Conservation (phyloP, 176 grass and related monocot species). For the Typha latifolia region DNA sequence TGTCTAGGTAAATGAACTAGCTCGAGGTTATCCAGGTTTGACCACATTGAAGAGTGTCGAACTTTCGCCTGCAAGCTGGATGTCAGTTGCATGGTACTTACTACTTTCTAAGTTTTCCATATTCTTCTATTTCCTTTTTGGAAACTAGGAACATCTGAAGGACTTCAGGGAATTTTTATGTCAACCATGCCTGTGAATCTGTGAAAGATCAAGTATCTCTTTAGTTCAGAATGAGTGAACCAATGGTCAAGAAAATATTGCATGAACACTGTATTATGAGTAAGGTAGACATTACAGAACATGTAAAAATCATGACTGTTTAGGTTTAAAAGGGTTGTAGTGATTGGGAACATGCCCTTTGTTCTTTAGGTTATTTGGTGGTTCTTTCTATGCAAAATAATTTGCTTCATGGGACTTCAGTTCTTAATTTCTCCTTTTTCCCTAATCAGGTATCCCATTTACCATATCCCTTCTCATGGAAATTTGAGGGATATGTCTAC, state of each 20-base stretch:
- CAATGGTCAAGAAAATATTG: too few species aligned
- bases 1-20: slow-evolving; percentile 38
- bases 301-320: too few species aligned
- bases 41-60: slow-evolving; percentile 42
- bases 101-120: background rate
- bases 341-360: background rate
- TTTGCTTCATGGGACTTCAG: background rate
- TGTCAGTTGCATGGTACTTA: slow-evolving; percentile 64
- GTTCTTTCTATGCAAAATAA: background rate
- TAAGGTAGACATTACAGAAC: too few species aligned
- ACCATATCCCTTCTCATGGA: slow-evolving; percentile 48
- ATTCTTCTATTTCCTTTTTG: background rate
- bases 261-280: too few species aligned
- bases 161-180: background rate
- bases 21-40: slow-evolving; percentile 35
- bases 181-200: too few species aligned
- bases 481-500: slow-evolving; percentile 41
- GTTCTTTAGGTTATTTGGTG: background rate
- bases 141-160: background rate
- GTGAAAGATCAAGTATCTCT: too few species aligned
- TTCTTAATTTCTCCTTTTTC: slow-evolving; percentile 1
- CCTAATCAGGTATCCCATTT: slow-evolving; percentile 58
- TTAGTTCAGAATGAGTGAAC: too few species aligned
- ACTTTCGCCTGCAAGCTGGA: slow-evolving; percentile 72
- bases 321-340: background rate